These are phyloP conservation scores for Tylopilus subfusipes DNA, from an alignment of 768 basidiomycete genomes.

Conservation along the genomic window DNA sequence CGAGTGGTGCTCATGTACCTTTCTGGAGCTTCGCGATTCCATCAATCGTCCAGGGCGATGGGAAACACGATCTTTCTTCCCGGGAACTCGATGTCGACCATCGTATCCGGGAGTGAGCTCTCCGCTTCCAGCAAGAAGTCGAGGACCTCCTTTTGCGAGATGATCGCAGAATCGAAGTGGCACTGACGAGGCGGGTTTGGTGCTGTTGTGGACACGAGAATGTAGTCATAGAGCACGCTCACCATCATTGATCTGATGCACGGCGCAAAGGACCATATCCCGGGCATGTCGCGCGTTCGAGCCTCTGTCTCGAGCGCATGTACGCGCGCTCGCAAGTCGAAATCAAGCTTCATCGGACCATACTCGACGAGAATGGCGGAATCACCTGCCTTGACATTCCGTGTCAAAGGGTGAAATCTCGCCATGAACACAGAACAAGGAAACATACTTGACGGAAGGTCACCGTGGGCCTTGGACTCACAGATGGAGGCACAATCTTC, in stretches of 20 bases:
- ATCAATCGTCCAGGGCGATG: conserved; percentile 54
- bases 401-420: background rate
- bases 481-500: background rate
- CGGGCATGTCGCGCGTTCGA: conserved; percentile 28
- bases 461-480: conserved; percentile 31
- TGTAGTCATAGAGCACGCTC: conserved; percentile 13
- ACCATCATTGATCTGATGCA: conserved; percentile 63
- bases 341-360: conserved; percentile 51
- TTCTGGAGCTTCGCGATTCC: conserved; percentile 43
- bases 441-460: conserved; percentile 51
- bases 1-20: conserved; percentile 56
- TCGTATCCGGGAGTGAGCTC: conserved; percentile 37
- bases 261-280: conserved; percentile 42
- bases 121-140: conserved; percentile 32
- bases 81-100: conserved; percentile 42
- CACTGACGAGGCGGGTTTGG: conserved; percentile 31
- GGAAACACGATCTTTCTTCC: conserved; percentile 58
- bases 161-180: conserved; percentile 43
- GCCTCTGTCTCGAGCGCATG: conserved; percentile 47
- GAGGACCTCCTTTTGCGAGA: conserved; percentile 45
- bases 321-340: conserved; percentile 51
- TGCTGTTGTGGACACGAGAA: conserved; percentile 14
- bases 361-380: conserved; percentile 62
- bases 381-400: conserved; percentile 52
- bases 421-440: no score